Evolutionary conservation across 805 yeast genomes (phyloP), one percentile per base, ranked within the genome.

Genomic region (Pichia ethanolica): DNA sequence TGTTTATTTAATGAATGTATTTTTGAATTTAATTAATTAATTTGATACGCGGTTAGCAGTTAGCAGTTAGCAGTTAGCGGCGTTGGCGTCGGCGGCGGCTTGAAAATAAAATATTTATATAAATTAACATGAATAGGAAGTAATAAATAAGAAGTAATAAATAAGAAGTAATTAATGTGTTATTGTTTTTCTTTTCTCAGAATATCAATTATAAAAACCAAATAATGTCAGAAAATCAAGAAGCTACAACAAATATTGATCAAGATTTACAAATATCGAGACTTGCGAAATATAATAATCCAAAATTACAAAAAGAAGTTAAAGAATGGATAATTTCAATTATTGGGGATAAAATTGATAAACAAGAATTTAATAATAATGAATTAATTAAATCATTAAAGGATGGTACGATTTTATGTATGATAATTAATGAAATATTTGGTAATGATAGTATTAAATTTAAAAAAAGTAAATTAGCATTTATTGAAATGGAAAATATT

Each of bases 401-500:
- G 57, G 83, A 78, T 55, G 95, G 96, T 3, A 68, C 71, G 0
- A 64, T 73, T 0, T 62, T 82, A n/a, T 78, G 84, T 54, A 64
- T 66, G 52, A 55, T 81, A 30, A 66, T 70, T 7, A 74, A 73
- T 49, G 62, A 62, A 1, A 70, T 78, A 14, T 64, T 62, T 60
- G 70, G 71, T 6, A 65, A 70, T 0, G 48, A 53, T 10, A 64
- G 69, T 3, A 61, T 71, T 4, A 77, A 73, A 53, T 81, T 65
- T 62, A 86, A 83, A 61, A 72, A 71, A 45, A 78, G 88, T 10
- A 71, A 72, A 46, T 81, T 86, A 83, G 91, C 95, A 3, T 88
- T 87, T 62, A 77, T 81, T 13, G 79, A 82, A 66, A 88, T 88
- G 96, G 96, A 88, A 60, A 87, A 87, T 59, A 86, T 88, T 35